Percentiles rank a stretch among this genome's conserved stretches.
phyloP scores from a whole-genome alignment of 441 rosid genomes.

The Flueggea neowawraea region DNA sequence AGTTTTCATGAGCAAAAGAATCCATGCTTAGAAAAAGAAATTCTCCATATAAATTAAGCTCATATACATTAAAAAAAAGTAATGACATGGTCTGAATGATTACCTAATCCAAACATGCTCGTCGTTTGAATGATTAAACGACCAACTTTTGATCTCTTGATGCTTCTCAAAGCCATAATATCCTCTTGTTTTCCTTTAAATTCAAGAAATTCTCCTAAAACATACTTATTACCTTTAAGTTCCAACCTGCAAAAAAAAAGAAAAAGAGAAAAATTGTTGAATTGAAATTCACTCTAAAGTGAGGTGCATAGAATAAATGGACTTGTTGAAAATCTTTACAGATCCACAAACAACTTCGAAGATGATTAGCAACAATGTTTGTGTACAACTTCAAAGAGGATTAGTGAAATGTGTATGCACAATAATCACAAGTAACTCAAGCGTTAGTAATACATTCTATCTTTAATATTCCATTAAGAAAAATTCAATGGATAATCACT shows the following conservation, averaged over 20 bases:
- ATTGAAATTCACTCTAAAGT: no score
- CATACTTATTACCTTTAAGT: slow-evolving; percentile 59
- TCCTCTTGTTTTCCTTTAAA: slow-evolving; percentile 81
- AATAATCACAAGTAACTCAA: no score
- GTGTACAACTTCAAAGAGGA: no score
- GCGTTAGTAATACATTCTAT: no score
- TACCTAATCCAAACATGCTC: slow-evolving; percentile 97
- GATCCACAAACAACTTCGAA: no score
- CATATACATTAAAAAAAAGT: background rate
- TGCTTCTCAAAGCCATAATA: slow-evolving; percentile 36
- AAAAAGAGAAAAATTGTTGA: background rate
- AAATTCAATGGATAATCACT: no score
- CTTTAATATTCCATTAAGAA: no score
- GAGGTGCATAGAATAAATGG: no score
- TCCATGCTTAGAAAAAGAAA: background rate
- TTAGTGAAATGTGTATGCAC: no score
- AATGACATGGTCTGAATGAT: slow-evolving; percentile 8
- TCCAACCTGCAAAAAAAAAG: slow-evolving; percentile 55
- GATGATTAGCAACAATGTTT: no score
- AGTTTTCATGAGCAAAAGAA: background rate
- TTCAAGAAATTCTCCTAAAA: slow-evolving; percentile 75
- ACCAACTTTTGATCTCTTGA: slow-evolving; percentile 73
- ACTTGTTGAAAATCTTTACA: no score
- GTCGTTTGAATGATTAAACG: slow-evolving; percentile 62
- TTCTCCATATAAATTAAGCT: background rate